Evolutionary conservation across 2,329 filamentous ascomycete species (phyloP).

Genomic region (Exophiala aquamarina): DNA sequence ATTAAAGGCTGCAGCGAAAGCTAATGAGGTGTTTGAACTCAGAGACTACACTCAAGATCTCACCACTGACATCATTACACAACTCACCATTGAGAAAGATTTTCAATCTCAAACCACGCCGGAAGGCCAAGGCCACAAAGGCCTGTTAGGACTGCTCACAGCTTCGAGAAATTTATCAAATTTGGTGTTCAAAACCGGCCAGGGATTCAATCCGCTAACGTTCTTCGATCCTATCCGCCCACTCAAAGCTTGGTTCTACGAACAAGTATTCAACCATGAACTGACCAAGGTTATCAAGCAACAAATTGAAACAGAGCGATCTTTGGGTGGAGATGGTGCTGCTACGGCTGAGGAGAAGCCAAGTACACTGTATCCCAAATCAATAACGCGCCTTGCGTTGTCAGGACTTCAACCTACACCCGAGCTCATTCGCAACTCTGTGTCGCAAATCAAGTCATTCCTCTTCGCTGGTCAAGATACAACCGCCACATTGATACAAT

Average conservation of each 20-base stretch:
- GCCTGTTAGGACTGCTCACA: conserved; percentile 18
- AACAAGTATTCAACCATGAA: conserved; percentile 17
- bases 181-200: conserved; percentile 14
- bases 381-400: conserved; percentile 20
- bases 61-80: conserved; percentile 43
- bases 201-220: conserved; percentile 16
- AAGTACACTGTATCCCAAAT: conserved; percentile 7
- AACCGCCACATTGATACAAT: conserved; percentile 28
- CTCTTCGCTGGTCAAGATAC: conserved; percentile 28
- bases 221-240: conserved; percentile 17
- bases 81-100: conserved; percentile 35
- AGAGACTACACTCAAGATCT: conserved; percentile 39
- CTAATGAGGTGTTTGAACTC: conserved; percentile 37
- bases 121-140: conserved; percentile 20
- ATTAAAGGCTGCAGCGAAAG: conserved; percentile 26
- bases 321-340: not conserved
- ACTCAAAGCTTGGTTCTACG: conserved; percentile 21
- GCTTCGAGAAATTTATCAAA: conserved; percentile 11
- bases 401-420: conserved; percentile 14
- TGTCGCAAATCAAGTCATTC: conserved; percentile 26
- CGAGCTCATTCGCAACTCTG: conserved; percentile 17
- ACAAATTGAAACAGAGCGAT: conserved; percentile 11
- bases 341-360: not conserved
- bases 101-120: conserved; percentile 21
- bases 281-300: conserved; percentile 13